Percentiles rank a stretch among this genome's conserved stretches.
Conservation (phyloP, 495 filamentous ascomycete genomes). For the Tuber melanosporum region DNA sequence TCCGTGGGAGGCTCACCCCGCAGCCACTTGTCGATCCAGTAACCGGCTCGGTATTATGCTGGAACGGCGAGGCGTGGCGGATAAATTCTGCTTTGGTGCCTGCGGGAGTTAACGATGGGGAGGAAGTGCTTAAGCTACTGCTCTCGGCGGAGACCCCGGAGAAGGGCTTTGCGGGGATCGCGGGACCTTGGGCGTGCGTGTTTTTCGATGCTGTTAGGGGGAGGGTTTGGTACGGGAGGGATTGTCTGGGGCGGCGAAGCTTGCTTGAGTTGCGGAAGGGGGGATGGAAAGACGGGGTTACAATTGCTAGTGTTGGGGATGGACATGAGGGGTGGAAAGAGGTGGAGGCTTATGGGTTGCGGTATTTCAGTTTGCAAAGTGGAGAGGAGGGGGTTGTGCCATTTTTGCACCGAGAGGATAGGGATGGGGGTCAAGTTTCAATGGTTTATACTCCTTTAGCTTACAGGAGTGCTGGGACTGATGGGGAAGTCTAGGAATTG, state of each 20-base stretch:
- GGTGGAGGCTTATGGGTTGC: slow-evolving; percentile 74
- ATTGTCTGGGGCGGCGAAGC: slow-evolving; percentile 80
- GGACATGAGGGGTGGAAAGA: slow-evolving; percentile 59
- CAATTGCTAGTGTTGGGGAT: slow-evolving; percentile 66
- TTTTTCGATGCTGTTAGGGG: slow-evolving; percentile 63
- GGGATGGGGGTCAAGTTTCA: slow-evolving; percentile 26
- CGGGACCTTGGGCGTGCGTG: slow-evolving; percentile 87
- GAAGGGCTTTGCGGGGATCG: slow-evolving; percentile 47
- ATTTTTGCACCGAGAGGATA: slow-evolving; percentile 21
- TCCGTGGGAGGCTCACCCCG: slow-evolving; percentile 65
- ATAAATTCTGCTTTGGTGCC: slow-evolving; percentile 47
- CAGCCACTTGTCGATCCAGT: slow-evolving; percentile 64
- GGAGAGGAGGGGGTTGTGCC: slow-evolving; percentile 24
- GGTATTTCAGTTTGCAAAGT: slow-evolving; percentile 53
- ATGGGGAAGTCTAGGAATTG: slow-evolving; percentile 46
- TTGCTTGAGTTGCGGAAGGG: slow-evolving; percentile 53
- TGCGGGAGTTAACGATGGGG: slow-evolving; percentile 68
- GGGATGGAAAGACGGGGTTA: slow-evolving; percentile 45
- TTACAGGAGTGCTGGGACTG: slow-evolving; percentile 34
- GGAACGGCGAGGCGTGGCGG: slow-evolving; percentile 98
- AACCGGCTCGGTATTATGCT: slow-evolving; percentile 74
- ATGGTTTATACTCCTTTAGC: slow-evolving; percentile 41
- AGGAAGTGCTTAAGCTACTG: slow-evolving; percentile 61
- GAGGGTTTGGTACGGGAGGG: slow-evolving; percentile 70
- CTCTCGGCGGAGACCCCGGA: slow-evolving; percentile 44